Evolutionary conservation across 78 protist genomes (phyloP).

Genomic region (Acrasis kona): DNA sequence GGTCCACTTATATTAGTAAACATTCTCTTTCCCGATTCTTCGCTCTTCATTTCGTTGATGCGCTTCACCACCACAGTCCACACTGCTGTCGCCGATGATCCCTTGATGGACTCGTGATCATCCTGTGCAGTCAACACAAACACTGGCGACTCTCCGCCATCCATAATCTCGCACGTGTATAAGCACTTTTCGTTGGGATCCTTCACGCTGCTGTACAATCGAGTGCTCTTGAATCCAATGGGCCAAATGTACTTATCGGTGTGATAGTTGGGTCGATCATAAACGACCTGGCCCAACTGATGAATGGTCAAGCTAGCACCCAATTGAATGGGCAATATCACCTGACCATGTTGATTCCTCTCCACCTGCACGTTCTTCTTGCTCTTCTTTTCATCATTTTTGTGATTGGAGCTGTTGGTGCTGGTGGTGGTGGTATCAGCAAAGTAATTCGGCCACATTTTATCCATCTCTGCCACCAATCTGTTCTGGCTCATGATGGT

Average conservation of each 20-base stretch:
- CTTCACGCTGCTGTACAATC: background rate
- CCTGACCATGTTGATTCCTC: background rate
- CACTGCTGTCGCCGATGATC: background rate
- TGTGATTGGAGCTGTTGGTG: no score
- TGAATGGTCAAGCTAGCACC: slow-evolving; percentile 1
- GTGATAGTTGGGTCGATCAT: background rate
- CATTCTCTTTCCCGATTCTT: background rate
- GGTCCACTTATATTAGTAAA: background rate
- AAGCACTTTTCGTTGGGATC: background rate
- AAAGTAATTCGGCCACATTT: background rate
- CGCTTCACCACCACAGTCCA: background rate
- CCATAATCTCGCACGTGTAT: background rate
- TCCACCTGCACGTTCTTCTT: background rate
- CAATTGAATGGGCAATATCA: background rate
- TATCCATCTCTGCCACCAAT: background rate
- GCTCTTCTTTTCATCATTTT: background rate
- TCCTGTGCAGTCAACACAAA: background rate
- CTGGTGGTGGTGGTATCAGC: no score
- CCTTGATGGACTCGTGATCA: background rate
- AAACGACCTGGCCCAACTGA: background rate
- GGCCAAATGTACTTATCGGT: background rate
- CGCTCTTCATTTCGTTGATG: background rate
- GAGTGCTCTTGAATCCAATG: background rate
- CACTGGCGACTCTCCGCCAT: background rate
- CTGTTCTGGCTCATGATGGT: background rate